Conservation (phyloP, 2,329 filamentous ascomycete genomes). For the Huntiella moniliformis region DNA sequence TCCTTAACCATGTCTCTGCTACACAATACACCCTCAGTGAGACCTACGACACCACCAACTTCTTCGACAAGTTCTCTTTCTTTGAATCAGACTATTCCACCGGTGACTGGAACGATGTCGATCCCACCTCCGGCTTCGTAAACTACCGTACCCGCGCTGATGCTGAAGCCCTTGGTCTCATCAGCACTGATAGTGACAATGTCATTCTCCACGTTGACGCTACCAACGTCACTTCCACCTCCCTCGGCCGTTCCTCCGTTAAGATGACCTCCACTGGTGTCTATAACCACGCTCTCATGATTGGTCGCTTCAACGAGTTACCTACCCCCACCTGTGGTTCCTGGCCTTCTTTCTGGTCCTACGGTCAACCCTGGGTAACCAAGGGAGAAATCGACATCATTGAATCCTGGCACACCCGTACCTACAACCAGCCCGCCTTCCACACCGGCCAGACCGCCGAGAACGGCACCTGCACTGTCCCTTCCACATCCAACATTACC, state of each 20-base stretch:
- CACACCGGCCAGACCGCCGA: conserved; percentile 26
- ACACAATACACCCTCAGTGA: conserved; percentile 6
- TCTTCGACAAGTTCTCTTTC: conserved; percentile 30
- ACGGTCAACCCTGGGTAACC: conserved; percentile 36
- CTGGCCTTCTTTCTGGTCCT: conserved; percentile 51
- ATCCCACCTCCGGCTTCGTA: conserved; percentile 49
- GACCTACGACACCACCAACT: conserved; percentile 19
- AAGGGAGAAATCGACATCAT: conserved; percentile 50
- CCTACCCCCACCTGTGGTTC: conserved; percentile 45
- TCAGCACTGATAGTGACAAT: conserved; percentile 17
- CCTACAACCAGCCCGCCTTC: conserved; percentile 37
- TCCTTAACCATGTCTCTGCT: conserved; percentile 2
- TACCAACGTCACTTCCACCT: conserved; percentile 11
- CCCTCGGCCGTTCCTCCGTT: conserved; percentile 34
- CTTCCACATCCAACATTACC: conserved; percentile 16
- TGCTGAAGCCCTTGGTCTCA: conserved; percentile 20
- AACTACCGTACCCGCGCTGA: conserved; percentile 25
- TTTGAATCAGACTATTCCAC: conserved; percentile 14
- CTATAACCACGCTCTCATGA: conserved; percentile 49
- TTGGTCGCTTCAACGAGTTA: conserved; percentile 52
- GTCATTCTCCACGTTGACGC: conserved; percentile 24
- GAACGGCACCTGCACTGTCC: conserved; percentile 21
- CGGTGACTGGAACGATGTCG: conserved; percentile 18
- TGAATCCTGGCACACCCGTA: conserved; percentile 41
- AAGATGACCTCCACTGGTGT: conserved; percentile 42